Conservation (phyloP, 2,329 filamentous ascomycete species). For the Xylariaceae sp. region DNA sequence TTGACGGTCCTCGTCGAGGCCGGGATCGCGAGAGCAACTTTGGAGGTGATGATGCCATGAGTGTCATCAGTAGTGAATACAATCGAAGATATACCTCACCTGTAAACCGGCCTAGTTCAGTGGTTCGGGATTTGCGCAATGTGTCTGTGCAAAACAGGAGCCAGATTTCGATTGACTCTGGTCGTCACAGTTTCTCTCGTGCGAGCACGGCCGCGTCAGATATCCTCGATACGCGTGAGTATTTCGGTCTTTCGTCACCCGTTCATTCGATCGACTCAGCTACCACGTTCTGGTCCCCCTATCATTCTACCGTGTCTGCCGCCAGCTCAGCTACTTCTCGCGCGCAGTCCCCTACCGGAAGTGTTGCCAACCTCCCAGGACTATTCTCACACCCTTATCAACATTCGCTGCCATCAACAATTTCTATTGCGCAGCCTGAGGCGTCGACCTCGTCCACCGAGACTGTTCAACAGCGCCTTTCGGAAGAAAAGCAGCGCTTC, state of each 20-base stretch:
- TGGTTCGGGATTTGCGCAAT: conserved; percentile 62
- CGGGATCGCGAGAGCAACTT: conserved; percentile 56
- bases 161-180: conserved; percentile 73
- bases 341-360: conserved; percentile 67
- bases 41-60: conserved; percentile 56
- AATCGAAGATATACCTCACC: conserved; percentile 54
- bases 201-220: conserved; percentile 66
- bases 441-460: conserved; percentile 72
- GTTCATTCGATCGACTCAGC: conserved; percentile 75
- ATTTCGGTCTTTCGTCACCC: conserved; percentile 72
- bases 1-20: conserved; percentile 52
- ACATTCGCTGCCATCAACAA: conserved; percentile 50
- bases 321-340: conserved; percentile 64
- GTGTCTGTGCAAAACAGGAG: conserved; percentile 68
- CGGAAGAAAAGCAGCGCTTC: conserved; percentile 79
- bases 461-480: conserved; percentile 65
- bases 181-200: conserved; percentile 65
- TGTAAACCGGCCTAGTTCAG: conserved; percentile 56
- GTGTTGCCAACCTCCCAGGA: conserved; percentile 61
- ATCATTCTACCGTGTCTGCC: conserved; percentile 71
- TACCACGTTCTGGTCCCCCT: conserved; percentile 89
- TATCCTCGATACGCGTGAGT: conserved; percentile 71
- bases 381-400: conserved; percentile 54
- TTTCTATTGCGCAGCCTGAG: conserved; percentile 62
- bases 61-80: conserved; percentile 61